Conservation (phyloP, 2,329 filamentous ascomycete species). For the Pyrenophora graminea region DNA sequence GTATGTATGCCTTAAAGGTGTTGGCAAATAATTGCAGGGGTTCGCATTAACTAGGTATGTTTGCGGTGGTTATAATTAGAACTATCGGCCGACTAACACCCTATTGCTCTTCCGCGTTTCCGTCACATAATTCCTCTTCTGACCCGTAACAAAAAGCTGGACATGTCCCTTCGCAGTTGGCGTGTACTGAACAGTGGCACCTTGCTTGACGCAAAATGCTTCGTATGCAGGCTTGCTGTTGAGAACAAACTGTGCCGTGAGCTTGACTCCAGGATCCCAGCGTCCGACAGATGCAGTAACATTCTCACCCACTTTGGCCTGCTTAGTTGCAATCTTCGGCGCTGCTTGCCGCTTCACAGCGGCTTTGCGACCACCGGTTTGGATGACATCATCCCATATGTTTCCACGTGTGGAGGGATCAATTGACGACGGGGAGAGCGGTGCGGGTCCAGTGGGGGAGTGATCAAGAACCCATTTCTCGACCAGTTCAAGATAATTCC, state of each 20-base stretch:
- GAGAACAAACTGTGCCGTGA: slow-evolving; percentile 42
- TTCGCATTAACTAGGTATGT: too few species aligned
- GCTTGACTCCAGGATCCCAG: slow-evolving; percentile 46
- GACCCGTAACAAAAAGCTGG: slow-evolving; percentile 23
- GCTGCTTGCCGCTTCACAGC: slow-evolving; percentile 39
- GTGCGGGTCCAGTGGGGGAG: slow-evolving; percentile 35
- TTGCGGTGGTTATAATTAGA: too few species aligned
- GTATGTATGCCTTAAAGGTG: too few species aligned
- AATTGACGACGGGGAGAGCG: slow-evolving; percentile 28
- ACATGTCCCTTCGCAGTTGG: slow-evolving; percentile 15
- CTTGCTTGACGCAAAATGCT: slow-evolving; percentile 31
- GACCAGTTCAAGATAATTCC: slow-evolving; percentile 44
- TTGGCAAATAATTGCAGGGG: too few species aligned
- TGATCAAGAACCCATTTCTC: slow-evolving; percentile 39
- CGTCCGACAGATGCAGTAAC: slow-evolving; percentile 32
- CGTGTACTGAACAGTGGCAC: slow-evolving; percentile 20
- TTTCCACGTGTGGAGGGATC: slow-evolving; percentile 35
- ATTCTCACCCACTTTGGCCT: slow-evolving; percentile 7
- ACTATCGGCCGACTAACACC: slow-evolving; percentile 1
- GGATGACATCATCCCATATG: slow-evolving; percentile 41
- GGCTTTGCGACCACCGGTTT: slow-evolving; percentile 38
- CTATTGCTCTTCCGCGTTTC: slow-evolving; percentile 29
- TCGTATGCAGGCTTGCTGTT: slow-evolving; percentile 28
- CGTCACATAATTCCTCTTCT: slow-evolving; percentile 27
- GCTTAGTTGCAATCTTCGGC: slow-evolving; percentile 23